Conservation (phyloP, 208 protist genomes). For the Trypanosoma mega region DNA sequence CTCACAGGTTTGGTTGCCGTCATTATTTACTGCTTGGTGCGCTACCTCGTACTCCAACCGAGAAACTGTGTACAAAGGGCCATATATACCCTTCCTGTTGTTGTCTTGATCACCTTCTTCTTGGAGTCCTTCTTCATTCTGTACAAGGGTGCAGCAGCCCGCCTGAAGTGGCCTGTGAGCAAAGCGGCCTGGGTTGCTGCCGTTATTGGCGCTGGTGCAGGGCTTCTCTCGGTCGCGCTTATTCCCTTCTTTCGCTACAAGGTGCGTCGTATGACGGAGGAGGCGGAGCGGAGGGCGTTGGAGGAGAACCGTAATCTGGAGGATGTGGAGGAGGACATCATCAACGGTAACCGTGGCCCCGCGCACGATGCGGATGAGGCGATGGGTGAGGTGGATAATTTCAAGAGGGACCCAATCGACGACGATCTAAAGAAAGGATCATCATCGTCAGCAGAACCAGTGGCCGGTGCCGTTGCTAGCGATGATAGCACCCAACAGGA, state of each 20-base stretch:
- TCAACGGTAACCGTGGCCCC: neutral
- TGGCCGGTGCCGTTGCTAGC: neutral
- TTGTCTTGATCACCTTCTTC: slow-evolving; percentile 72
- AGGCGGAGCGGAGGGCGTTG: slow-evolving; percentile 28
- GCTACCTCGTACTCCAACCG: slow-evolving; percentile 51
- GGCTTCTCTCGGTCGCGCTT: slow-evolving; percentile 40
- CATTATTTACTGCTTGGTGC: slow-evolving; percentile 52
- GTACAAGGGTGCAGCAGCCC: slow-evolving; percentile 63
- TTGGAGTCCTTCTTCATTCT: slow-evolving; percentile 81
- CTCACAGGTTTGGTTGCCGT: slow-evolving; percentile 61
- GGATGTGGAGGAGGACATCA: slow-evolving; percentile 21
- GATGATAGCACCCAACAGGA: neutral
- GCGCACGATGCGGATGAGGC: neutral
- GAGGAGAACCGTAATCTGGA: slow-evolving; percentile 11
- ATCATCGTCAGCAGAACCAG: neutral
- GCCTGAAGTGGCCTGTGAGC: slow-evolving; percentile 50
- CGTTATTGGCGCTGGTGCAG: slow-evolving; percentile 44
- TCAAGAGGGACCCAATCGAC: neutral
- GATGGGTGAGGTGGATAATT: neutral
- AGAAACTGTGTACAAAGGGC: slow-evolving; percentile 53
- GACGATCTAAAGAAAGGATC: neutral
- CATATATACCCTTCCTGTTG: slow-evolving; percentile 56
- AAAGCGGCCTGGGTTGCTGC: slow-evolving; percentile 59
- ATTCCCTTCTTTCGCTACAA: slow-evolving; percentile 58
- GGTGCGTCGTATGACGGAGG: slow-evolving; percentile 30